Base-by-base conservation (phyloP, 2,329 filamentous ascomycete genomes). In the Trichophyton schoenleinii region DNA sequence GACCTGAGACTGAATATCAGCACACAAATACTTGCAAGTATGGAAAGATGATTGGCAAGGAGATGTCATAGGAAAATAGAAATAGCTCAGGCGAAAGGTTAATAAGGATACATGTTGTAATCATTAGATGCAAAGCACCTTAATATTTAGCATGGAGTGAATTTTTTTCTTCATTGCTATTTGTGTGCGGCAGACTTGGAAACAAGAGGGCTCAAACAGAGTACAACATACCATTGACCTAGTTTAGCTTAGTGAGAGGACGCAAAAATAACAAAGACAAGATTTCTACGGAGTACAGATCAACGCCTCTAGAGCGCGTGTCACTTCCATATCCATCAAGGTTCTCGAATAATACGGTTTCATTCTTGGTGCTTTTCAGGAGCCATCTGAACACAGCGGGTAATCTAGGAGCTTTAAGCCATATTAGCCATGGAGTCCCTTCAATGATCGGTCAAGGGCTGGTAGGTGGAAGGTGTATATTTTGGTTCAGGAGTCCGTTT, bases 71-170 rank as follows among this genome's bases (percentile, higher is more conserved):
- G 28, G 55, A 61, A 31, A 31, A 6, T 31, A 31, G 28, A 31
- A 67, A 66, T 64, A 70, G 71, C 73, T 83, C 81, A 83, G 80
- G 76, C 75, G 81, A 83, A 83, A 83, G 81, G 83, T 83, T 81
- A 83, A 31, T 31, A 79, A 78, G 79, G 78, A 77, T 80, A 81
- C 80, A 79, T 77, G 65, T 71, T 76, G 71, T 74, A 81, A 80
- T 74, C 80, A 82, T 77, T 70, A 77, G 77, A 71, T 72, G 62
- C 70, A 70, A 70, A 66, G 65, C 71, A 73, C 74, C 79, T 79
- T 83, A 79, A 82, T 80, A 75, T 73, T 83, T 83, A 83, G 81
- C 81, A 83, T 83, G 80, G 80, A 83, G 81, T 81, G 78, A 52
- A 80, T 49, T 61, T 63, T 60, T 57, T 65, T 64, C 64, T 61